phyloP scores from a whole-genome alignment of 2,329 filamentous ascomycete species.

The Pezicula radicicola region DNA sequence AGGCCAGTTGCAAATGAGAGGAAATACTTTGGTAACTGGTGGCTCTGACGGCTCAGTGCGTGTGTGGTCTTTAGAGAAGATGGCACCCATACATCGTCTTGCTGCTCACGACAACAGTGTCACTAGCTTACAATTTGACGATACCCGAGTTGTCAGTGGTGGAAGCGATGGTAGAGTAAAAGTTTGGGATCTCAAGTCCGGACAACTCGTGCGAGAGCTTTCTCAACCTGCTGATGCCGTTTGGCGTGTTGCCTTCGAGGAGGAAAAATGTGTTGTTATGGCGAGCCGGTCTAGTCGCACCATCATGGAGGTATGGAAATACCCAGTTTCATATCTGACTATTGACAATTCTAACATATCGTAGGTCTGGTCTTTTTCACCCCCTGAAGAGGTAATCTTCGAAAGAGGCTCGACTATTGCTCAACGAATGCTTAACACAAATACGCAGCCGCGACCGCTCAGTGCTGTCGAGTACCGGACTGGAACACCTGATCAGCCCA shows the following conservation, averaged over 20 bases:
- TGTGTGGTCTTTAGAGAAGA: conserved; percentile 91
- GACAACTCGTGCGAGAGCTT: conserved; percentile 85
- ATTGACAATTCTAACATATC: conserved; percentile 25
- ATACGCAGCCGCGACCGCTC: conserved; percentile 20
- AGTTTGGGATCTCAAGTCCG: conserved; percentile 94
- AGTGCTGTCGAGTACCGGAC: conserved; percentile 27
- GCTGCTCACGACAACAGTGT: conserved; percentile 98
- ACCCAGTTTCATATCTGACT: neutral
- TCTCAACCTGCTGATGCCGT: conserved; percentile 91
- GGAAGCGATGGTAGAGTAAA: conserved; percentile 97
- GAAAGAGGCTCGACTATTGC: conserved; percentile 30
- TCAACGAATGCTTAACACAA: conserved; percentile 20
- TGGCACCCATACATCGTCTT: conserved; percentile 87
- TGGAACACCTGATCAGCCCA: conserved; percentile 20
- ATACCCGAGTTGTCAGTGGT: conserved; percentile 90
- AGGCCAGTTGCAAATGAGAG: conserved; percentile 92
- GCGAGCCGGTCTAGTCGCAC: conserved; percentile 81
- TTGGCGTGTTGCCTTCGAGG: conserved; percentile 97
- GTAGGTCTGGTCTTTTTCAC: conserved; percentile 93
- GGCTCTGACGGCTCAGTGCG: conserved; percentile 94
- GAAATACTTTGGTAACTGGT: conserved; percentile 91
- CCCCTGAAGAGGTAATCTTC: conserved; percentile 65
- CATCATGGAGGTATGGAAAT: conserved; percentile 84
- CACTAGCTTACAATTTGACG: conserved; percentile 95
- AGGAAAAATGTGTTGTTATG: conserved; percentile 96